Conservation (phyloP, 441 rosid genomes). For the Croton setiger region DNA sequence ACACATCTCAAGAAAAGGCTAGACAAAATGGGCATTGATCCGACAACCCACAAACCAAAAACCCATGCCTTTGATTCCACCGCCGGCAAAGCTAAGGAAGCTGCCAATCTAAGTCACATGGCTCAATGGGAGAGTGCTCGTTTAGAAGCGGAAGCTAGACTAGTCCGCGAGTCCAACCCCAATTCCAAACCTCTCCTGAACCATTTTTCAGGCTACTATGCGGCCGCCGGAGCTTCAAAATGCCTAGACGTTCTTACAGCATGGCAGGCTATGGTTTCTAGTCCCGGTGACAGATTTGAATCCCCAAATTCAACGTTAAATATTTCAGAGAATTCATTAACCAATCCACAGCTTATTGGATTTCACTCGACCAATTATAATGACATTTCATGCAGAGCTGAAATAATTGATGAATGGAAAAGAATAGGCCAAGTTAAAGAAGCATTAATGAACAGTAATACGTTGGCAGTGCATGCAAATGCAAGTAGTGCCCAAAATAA, state of each 20-base stretch:
- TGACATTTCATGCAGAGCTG: neutral
- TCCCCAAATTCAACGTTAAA: slow-evolving; percentile 74
- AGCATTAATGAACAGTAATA: slow-evolving; percentile 2
- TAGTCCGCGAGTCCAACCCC: slow-evolving; percentile 29
- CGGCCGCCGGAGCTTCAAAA: slow-evolving; percentile 5
- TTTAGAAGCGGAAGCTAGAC: slow-evolving; percentile 45
- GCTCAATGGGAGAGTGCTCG: slow-evolving; percentile 51
- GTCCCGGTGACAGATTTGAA: slow-evolving; percentile 27
- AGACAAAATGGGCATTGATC: slow-evolving; percentile 7
- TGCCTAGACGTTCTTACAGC: slow-evolving; percentile 40
- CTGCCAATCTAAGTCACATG: slow-evolving; percentile 37
- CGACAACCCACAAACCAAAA: slow-evolving; percentile 12
- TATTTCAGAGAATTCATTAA: slow-evolving; percentile 45
- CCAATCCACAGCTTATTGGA: slow-evolving; percentile 33
- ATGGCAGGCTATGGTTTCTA: slow-evolving; percentile 31
- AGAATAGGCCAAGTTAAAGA: slow-evolving; percentile 9
- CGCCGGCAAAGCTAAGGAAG: neutral
- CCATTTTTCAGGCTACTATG: neutral
- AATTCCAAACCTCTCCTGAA: slow-evolving; percentile 16
- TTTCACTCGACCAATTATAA: slow-evolving; percentile 21
- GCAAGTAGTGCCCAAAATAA: neutral
- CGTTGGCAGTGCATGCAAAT: slow-evolving; percentile 14
- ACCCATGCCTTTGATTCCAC: neutral
- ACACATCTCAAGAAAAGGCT: slow-evolving; percentile 11
- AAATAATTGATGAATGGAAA: neutral